These are phyloP conservation scores for Scleroderma citrinum DNA, from an alignment of 768 basidiomycete species.

Conservation along the genomic window DNA sequence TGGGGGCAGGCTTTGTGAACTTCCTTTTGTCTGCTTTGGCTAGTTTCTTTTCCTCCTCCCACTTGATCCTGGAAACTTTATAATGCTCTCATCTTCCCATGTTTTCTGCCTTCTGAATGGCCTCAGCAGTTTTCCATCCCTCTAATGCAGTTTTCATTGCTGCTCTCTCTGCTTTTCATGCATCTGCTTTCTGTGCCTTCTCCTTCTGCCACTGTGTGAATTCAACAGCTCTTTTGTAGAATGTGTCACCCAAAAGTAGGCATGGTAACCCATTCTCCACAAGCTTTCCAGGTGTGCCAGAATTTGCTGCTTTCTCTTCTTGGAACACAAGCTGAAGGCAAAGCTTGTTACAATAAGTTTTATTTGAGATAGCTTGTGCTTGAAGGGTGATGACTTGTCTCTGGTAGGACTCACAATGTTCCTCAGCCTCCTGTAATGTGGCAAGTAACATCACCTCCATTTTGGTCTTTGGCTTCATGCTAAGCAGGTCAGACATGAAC, in stretches of 20 bases:
- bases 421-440: not conserved
- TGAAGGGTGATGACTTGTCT: constrained; percentile 1
- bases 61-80: not conserved
- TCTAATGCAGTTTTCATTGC: not conserved
- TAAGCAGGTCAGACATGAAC: not conserved
- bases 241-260: constrained; percentile 3
- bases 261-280: constrained; percentile 1
- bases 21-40: too few relatives aligned
- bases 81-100: not conserved
- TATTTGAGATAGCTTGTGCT: constrained; percentile 2
- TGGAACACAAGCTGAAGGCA: constrained; percentile 1
- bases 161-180: not conserved
- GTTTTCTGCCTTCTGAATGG: not conserved
- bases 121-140: not conserved
- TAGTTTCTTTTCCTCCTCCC: not conserved
- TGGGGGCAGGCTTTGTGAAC: too few relatives aligned
- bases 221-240: constrained; percentile 6
- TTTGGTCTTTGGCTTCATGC: not conserved
- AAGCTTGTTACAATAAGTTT: constrained; percentile 3
- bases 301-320: constrained; percentile 1
- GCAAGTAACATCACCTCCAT: constrained; percentile 1
- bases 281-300: not conserved
- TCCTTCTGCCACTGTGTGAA: constrained; percentile 6
- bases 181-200: not conserved
- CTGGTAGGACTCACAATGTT: not conserved